Evolutionary conservation across 2,329 filamentous ascomycete species (phyloP), one percentile per base, ranked within the genome.

Genomic region (Parastagonospora avenae): DNA sequence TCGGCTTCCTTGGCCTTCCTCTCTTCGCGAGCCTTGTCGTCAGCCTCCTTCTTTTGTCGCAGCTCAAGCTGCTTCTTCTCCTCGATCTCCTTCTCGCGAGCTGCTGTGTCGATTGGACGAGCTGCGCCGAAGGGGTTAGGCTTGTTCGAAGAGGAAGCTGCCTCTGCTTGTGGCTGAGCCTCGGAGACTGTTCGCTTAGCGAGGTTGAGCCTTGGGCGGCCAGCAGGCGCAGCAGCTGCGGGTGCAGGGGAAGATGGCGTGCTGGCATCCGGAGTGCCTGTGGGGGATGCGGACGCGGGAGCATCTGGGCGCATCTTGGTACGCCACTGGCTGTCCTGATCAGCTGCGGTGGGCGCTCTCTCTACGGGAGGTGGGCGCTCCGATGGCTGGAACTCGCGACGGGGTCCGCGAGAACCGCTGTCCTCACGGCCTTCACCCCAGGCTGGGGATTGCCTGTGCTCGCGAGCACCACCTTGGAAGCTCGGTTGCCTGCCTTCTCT

Each of bases 281-380:
- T 83, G 16, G 87, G 82, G 10, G 88, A 86, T 73, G 85, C 85
- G 42, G 76, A 77, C 5, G 35, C 43, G 9, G 81, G 73, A 31
- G 82, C 76, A 66, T 95, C 92, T n/a, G 93, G 91, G 62, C 86
- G 89, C 92, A 97, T 97, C 75, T 84, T 90, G 61, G 83, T 82
- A 66, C 94, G 89, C 94, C 94, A 99, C 76, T 96, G 87, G 77
- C 87, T 95, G 73, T 97, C 94, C 69, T 90, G 85, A 54, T 99
- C 94, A 42, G 94, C 90, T 35, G 94, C 94, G 49, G 90, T 97
- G 16, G 89, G 90, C 43, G 82, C 82, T 63, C 90, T 85, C 71
- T 91, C 88, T 12, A 79, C 73, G 48, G 77, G 76, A 10, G 87
- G 84, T 55, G 86, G 85, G 12, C 30, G 15, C 45, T 62, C 63